These are phyloP conservation scores for Cryptococcus sp. DNA, from an alignment of 1,284 basidiomycete genomes.

Conservation along the genomic window DNA sequence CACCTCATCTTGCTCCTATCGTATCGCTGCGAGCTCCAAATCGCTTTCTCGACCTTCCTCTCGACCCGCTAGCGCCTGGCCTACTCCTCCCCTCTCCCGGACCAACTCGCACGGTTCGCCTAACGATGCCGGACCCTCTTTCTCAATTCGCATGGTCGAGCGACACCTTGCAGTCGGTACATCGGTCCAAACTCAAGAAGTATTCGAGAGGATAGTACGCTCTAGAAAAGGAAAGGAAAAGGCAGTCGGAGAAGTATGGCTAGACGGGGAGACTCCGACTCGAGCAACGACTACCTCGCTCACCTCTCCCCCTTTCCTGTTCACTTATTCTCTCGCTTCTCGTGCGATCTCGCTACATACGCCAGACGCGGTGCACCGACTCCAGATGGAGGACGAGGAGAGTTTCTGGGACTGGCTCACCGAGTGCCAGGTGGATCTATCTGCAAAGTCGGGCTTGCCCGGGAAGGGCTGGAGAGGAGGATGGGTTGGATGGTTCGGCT, in stretches of 20 bases:
- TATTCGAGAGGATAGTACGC: slow-evolving; percentile 46
- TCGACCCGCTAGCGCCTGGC: slow-evolving; percentile 7
- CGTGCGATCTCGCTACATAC: slow-evolving; percentile 30
- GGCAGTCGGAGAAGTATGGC: slow-evolving; percentile 49
- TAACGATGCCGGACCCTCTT: background rate
- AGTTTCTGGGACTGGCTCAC: slow-evolving; percentile 45
- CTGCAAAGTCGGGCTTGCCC: slow-evolving; percentile 2
- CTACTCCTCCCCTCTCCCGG: slow-evolving; percentile 22
- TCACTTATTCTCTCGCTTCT: slow-evolving; percentile 39
- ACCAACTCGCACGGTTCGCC: slow-evolving; percentile 3
- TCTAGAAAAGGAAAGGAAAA: slow-evolving; percentile 22
- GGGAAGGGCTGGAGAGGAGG: slow-evolving; percentile 47
- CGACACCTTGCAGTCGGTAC: slow-evolving; percentile 19
- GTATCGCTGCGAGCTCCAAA: slow-evolving; percentile 17
- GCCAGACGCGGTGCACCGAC: background rate
- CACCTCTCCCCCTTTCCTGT: slow-evolving; percentile 33
- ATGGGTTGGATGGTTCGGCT: slow-evolving; percentile 53
- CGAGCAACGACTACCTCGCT: slow-evolving; percentile 42
- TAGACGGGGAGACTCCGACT: slow-evolving; percentile 48
- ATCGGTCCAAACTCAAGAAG: slow-evolving; percentile 28
- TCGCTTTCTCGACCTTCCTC: slow-evolving; percentile 1
- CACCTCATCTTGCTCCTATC: slow-evolving; percentile 35
- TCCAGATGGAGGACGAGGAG: slow-evolving; percentile 15
- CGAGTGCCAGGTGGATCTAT: slow-evolving; percentile 22
- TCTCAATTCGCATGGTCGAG: slow-evolving; percentile 17